Percentiles rank a stretch among this genome's conserved stretches.
phyloP scores from a whole-genome alignment of 2,329 filamentous ascomycete genomes.

The Venturia pyrina region DNA sequence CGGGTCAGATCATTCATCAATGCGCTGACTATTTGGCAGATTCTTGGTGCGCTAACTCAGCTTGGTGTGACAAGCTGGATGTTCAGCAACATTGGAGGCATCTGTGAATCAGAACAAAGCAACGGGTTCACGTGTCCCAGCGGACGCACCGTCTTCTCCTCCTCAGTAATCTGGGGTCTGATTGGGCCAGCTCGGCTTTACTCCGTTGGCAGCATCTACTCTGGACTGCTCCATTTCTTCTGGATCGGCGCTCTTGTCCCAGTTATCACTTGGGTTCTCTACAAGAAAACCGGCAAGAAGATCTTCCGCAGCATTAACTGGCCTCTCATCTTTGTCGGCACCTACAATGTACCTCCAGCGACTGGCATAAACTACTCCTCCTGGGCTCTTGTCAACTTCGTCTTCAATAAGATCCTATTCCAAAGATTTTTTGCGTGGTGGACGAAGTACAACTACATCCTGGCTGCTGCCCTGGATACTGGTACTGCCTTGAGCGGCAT shows the following conservation, averaged over 20 bases:
- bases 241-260: constrained; percentile 56
- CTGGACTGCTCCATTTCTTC: constrained; percentile 59
- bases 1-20: constrained; percentile 38
- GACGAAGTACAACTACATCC: constrained; percentile 16
- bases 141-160: constrained; percentile 52
- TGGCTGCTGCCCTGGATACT: constrained; percentile 18
- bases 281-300: constrained; percentile 51
- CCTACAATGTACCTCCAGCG: constrained; percentile 46
- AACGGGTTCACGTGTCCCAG: constrained; percentile 51
- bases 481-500: constrained; percentile 19
- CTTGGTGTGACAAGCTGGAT: constrained; percentile 52
- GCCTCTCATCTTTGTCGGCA: constrained; percentile 59
- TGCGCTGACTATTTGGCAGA: constrained; percentile 41
- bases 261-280: constrained; percentile 48
- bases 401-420: constrained; percentile 20
- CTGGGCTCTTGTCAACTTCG: constrained; percentile 19
- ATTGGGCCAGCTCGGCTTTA: constrained; percentile 57
- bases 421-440: constrained; percentile 19
- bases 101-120: constrained; percentile 51
- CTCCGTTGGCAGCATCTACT: constrained; percentile 67
- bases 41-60: constrained; percentile 57
- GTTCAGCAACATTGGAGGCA: constrained; percentile 46
- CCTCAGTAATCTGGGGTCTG: constrained; percentile 60
- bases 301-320: constrained; percentile 56
- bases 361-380: constrained; percentile 21